These are phyloP conservation scores for Aspergillus sp. DNA, from an alignment of 2,329 filamentous ascomycete genomes.

Conservation along the genomic window DNA sequence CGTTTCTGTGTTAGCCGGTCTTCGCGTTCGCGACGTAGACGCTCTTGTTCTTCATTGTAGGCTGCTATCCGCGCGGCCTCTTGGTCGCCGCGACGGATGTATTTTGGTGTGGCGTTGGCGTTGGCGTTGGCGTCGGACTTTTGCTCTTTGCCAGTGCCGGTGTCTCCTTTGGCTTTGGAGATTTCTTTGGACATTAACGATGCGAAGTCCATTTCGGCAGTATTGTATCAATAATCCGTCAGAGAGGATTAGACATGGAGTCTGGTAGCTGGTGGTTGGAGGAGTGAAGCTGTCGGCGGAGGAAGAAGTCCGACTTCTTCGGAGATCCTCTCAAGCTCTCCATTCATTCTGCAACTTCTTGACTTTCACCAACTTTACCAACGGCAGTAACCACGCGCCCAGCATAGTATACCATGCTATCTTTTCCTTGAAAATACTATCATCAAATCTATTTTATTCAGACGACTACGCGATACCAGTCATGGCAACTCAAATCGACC, in stretches of 20 bases:
- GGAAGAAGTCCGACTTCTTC: not conserved
- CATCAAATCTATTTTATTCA: constrained; percentile 4
- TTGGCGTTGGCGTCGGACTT: constrained; percentile 9
- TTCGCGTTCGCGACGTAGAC: constrained; percentile 61
- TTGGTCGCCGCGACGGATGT: constrained; percentile 72
- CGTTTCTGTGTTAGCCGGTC: constrained; percentile 69
- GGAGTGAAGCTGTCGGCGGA: not conserved
- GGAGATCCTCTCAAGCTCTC: no score
- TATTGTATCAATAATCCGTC: no score
- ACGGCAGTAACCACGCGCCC: no score
- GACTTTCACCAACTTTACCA: no score
- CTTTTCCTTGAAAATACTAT: not conserved
- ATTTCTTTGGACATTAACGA: constrained; percentile 90
- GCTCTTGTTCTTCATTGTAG: constrained; percentile 74
- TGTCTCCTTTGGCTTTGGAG: constrained; percentile 59
- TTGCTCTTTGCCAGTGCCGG: constrained; percentile 15
- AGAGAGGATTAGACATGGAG: no score
- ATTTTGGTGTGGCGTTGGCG: constrained; percentile 56
- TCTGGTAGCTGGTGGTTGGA: no score
- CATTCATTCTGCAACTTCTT: no score
- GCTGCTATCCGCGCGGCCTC: constrained; percentile 73
- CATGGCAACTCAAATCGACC: constrained; percentile 47
- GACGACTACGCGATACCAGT: constrained; percentile 17
- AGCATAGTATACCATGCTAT: not conserved
- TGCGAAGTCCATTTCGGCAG: constrained; percentile 77